Evolutionary conservation across 1,139 yeast species (phyloP), one percentile per base, ranked within the genome.

Genomic region (Yamadazyma friedrichii): DNA sequence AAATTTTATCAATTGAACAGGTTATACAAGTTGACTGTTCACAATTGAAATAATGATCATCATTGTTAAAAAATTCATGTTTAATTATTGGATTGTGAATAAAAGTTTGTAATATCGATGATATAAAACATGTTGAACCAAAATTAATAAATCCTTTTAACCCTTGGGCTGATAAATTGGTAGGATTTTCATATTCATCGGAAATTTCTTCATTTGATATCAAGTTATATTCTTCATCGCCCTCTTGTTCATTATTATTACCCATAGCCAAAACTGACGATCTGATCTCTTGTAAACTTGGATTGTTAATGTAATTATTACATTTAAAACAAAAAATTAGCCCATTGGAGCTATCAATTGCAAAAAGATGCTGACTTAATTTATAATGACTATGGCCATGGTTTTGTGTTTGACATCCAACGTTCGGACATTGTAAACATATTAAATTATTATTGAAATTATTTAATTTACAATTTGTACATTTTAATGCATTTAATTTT

Each of bases 71-170:
- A 53, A 87, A 88, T 47, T 84, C 84, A 52, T 81, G 77, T 45
- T 93, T 78, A 34, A 93, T 74, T 42, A 88, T 72, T 9, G 98
- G 98, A 56, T 91, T 91, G 59, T 93, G 98, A 39, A 93, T 70
- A 35, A 91, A 64, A 0, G 95, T 80, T 64, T 93, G 98, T 34
- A 93, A 64, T 13, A 89, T 81, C 31, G 94, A 87, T 49, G 95
- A 86, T 87, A 93, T 91, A 65, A 88, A 93, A 64, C 98, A 93
- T 0, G 98, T 93, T 0, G 98, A 87, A 0, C 98, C 98, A 79
- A 93, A 80, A 59, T 93, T 93, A 42, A 89, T 83, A 52, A 93
- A 80, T 2, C 98, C 98, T 45, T 85, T 76, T 20, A 93, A 65
- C 0, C 97, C 98, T 12, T 82, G 76, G 2, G 80, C 70, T 1